These are phyloP conservation scores for Collybiopsis confluens DNA, from an alignment of 768 basidiomycete species.

Conservation along the genomic window DNA sequence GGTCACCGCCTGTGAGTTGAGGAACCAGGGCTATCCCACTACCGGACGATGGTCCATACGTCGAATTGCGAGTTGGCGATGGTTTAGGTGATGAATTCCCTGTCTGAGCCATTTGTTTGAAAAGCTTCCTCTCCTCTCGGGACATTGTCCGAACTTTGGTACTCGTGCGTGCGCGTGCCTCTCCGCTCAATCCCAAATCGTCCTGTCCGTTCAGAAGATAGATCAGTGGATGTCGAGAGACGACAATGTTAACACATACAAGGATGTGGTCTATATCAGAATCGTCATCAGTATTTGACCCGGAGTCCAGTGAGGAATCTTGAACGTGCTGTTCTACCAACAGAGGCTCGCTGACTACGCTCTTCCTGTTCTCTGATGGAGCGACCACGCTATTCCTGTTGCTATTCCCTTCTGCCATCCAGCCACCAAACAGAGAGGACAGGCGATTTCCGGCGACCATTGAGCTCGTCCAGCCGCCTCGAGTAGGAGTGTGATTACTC, in stretches of 20 bases:
- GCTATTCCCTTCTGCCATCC: conserved; percentile 44
- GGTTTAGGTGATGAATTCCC: conserved; percentile 27
- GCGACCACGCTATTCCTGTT: conserved; percentile 27
- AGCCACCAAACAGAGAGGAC: conserved; percentile 64
- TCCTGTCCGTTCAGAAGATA: conserved; percentile 42
- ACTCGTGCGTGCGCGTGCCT: conserved; percentile 37
- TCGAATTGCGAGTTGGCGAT: conserved; percentile 19
- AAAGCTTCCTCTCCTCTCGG: conserved; percentile 57
- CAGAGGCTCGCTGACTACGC: conserved; percentile 64
- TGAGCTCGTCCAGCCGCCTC: conserved; percentile 51
- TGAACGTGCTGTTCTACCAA: conserved; percentile 46
- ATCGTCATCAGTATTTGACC: conserved; percentile 27
- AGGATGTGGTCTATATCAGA: conserved; percentile 52
- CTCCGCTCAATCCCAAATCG: conserved; percentile 69
- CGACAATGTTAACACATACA: conserved; percentile 33
- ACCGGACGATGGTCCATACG: conserved; percentile 58
- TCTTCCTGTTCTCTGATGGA: conserved; percentile 43
- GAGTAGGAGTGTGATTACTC: conserved; percentile 13
- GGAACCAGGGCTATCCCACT: conserved; percentile 60
- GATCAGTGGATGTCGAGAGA: neutral
- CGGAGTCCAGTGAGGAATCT: conserved; percentile 19
- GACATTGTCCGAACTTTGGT: conserved; percentile 57
- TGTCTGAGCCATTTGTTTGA: conserved; percentile 47
- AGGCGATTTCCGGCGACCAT: conserved; percentile 52
- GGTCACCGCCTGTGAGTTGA: conserved; percentile 70